Evolutionary conservation across 495 filamentous ascomycete genomes (phyloP).

Genomic region (Penicillium antarcticum): DNA sequence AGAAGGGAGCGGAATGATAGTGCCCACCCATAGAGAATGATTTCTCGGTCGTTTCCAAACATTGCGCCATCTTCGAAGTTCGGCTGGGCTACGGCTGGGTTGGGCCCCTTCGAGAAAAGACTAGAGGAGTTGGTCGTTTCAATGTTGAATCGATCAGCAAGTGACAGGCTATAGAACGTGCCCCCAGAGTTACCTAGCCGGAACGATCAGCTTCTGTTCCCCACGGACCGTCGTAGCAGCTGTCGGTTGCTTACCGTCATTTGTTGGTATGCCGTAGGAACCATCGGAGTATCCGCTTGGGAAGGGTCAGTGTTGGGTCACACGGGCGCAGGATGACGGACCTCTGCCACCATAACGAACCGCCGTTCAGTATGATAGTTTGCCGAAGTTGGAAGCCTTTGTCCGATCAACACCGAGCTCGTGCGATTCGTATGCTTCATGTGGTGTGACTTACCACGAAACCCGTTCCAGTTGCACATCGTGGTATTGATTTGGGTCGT

Average conservation of each 20-base stretch:
- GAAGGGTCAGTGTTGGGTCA: not conserved
- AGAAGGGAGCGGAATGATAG: not conserved
- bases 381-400: not conserved
- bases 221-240: not conserved
- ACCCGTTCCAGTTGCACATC: not conserved
- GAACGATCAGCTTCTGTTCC: not conserved
- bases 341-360: not conserved
- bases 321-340: not conserved
- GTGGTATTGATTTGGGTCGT: not conserved
- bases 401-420: not conserved
- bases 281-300: conserved; percentile 1
- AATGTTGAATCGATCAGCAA: conserved; percentile 45
- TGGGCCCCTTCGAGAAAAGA: not conserved
- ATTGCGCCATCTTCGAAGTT: conserved; percentile 1
- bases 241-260: not conserved
- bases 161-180: conserved; percentile 34
- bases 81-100: not conserved
- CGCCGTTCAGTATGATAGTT: not conserved
- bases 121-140: not conserved
- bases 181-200: conserved; percentile 48
- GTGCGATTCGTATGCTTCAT: not conserved
- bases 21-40: not conserved
- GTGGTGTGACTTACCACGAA: not conserved
- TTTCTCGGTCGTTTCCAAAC: conserved; percentile 1
- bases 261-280: not conserved